phyloP scores from a whole-genome alignment of 2,329 filamentous ascomycete species.

The Samsoniella hepiali region DNA sequence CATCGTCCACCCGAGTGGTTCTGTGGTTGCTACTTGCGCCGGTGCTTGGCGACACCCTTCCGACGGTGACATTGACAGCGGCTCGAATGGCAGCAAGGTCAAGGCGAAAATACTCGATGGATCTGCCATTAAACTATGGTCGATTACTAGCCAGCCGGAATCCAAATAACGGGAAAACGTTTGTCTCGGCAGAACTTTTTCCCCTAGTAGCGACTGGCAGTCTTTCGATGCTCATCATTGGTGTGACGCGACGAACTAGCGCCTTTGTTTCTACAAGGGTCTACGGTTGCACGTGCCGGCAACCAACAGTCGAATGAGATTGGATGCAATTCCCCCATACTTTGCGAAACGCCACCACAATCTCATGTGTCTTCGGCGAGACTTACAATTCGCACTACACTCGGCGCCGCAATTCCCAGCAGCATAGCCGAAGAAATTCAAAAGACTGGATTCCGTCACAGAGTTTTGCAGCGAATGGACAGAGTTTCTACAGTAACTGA shows the following conservation, averaged over 20 bases:
- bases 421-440: too few relatives aligned
- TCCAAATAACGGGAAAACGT: background rate
- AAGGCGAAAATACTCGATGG: constrained; percentile 8
- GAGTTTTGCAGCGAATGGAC: too few relatives aligned
- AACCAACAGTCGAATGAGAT: background rate
- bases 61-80: constrained; percentile 13
- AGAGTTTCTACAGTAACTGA: too few relatives aligned
- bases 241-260: background rate
- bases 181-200: background rate
- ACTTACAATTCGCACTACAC: too few relatives aligned
- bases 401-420: too few relatives aligned
- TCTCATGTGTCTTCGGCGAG: too few relatives aligned
- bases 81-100: background rate
- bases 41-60: constrained; percentile 47
- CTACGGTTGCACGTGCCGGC: background rate
- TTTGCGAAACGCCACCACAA: background rate
- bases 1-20: constrained; percentile 51
- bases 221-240: too few relatives aligned
- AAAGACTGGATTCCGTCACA: too few relatives aligned
- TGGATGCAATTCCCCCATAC: background rate
- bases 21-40: constrained; percentile 55
- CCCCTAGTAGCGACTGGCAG: background rate
- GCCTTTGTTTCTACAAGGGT: background rate
- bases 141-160: background rate
- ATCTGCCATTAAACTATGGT: constrained; percentile 16